Conservation (phyloP, 2,329 filamentous ascomycete species). For the Fusarium oligoseptatum region DNA sequence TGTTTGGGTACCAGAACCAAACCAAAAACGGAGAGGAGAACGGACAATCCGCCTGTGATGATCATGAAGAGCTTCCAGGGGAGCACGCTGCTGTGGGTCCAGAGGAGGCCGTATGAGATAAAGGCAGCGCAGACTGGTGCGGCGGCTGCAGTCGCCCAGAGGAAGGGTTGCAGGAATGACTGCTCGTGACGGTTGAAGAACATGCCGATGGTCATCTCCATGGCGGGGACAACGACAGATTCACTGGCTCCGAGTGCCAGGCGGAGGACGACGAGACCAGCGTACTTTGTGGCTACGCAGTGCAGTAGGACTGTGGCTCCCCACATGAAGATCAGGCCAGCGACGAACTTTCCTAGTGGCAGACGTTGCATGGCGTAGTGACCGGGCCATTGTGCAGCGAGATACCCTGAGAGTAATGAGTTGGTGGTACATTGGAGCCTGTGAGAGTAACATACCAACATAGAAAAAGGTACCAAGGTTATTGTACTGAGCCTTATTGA, state of each 20-base stretch:
- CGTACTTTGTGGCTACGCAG: constrained; percentile 52
- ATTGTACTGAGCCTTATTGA: constrained; percentile 54
- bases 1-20: constrained; percentile 53
- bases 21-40: constrained; percentile 50
- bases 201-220: constrained; percentile 58
- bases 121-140: constrained; percentile 56
- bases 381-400: constrained; percentile 53
- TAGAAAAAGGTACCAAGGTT: constrained; percentile 58
- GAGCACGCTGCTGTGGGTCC: constrained; percentile 47
- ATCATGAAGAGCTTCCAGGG: constrained; percentile 58
- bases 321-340: constrained; percentile 52
- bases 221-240: constrained; percentile 54
- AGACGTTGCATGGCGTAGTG: constrained; percentile 56
- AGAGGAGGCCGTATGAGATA: constrained; percentile 58
- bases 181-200: constrained; percentile 55
- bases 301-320: constrained; percentile 54
- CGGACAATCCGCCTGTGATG: constrained; percentile 51
- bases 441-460: constrained; percentile 48
- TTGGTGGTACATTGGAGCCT: background rate
- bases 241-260: constrained; percentile 54
- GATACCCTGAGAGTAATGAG: constrained; percentile 47
- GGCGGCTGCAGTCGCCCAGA: constrained; percentile 50
- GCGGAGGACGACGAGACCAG: constrained; percentile 53
- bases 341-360: constrained; percentile 54
- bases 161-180: constrained; percentile 49